Conservation (phyloP, 345 rosid species). For the Rhodomyrtus tomentosa region DNA sequence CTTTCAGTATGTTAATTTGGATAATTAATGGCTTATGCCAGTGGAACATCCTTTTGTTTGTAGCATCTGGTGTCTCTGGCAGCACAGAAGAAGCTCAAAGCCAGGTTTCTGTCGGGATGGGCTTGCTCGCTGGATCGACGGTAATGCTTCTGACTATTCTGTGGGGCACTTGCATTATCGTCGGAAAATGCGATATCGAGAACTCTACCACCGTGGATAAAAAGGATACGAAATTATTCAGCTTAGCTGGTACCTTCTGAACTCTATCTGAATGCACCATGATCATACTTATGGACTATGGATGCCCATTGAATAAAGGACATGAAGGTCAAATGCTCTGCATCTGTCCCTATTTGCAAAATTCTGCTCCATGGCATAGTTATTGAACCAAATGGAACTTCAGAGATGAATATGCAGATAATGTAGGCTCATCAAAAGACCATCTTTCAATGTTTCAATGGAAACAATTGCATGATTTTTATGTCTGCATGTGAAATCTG, state of each 20-base stretch:
- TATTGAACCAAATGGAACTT: background rate
- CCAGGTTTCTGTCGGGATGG: slow-evolving; percentile 30
- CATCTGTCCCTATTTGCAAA: background rate
- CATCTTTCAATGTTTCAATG: background rate
- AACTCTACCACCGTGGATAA: slow-evolving; percentile 7
- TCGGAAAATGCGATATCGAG: slow-evolving; percentile 17
- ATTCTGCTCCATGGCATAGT: background rate
- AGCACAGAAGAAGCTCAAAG: slow-evolving; percentile 22
- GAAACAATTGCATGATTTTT: background rate
- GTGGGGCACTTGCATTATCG: slow-evolving; percentile 26
- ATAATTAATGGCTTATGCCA: background rate
- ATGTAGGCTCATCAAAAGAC: background rate
- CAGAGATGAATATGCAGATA: background rate
- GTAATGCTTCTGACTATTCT: slow-evolving; percentile 26
- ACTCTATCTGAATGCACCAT: background rate
- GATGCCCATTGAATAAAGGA: background rate
- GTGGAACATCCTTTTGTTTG: background rate
- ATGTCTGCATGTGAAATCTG: background rate
- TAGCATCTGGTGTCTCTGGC: slow-evolving; percentile 30
- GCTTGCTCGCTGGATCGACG: slow-evolving; percentile 27
- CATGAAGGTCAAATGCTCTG: background rate
- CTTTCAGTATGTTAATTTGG: background rate
- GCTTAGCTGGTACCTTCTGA: slow-evolving; percentile 14
- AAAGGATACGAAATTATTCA: slow-evolving; percentile 8
- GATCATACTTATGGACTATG: background rate